phyloP scores from a whole-genome alignment of 208 protist genomes.

The Willaertia magna region DNA sequence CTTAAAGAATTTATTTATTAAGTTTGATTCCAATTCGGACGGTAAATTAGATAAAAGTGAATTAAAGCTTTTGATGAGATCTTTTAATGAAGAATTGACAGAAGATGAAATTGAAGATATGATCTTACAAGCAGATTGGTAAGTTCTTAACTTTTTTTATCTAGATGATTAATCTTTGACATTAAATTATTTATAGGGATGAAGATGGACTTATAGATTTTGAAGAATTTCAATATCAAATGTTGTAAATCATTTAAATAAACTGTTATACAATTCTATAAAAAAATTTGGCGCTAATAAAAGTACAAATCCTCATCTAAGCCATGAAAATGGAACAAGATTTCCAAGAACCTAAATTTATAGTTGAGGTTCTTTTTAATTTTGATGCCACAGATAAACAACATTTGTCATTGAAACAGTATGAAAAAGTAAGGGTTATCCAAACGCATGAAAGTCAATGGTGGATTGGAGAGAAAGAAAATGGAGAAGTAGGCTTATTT shows the following conservation, averaged over 20 bases:
- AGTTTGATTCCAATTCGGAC: not conserved
- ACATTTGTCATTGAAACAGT: not conserved
- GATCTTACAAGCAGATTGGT: not conserved
- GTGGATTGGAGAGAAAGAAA: not conserved
- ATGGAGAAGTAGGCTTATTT: conserved; percentile 1
- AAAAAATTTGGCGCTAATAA: no score
- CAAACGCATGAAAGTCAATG: not conserved
- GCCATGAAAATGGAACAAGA: not conserved
- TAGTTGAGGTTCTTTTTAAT: not conserved
- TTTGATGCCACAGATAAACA: not conserved
- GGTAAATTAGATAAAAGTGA: not conserved
- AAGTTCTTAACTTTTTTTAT: no score
- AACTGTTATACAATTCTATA: no score
- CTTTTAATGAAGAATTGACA: not conserved
- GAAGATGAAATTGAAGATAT: not conserved
- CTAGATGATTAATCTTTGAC: no score
- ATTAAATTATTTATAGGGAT: no score
- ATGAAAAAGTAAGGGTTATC: not conserved
- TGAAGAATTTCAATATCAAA: not conserved
- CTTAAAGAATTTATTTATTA: not conserved
- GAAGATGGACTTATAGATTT: not conserved
- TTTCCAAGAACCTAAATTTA: not conserved
- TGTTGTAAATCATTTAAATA: not conserved
- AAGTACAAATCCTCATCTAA: no score
- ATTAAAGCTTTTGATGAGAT: not conserved